Base-by-base conservation (phyloP, 441 rosid species). In the California macrophylla region DNA sequence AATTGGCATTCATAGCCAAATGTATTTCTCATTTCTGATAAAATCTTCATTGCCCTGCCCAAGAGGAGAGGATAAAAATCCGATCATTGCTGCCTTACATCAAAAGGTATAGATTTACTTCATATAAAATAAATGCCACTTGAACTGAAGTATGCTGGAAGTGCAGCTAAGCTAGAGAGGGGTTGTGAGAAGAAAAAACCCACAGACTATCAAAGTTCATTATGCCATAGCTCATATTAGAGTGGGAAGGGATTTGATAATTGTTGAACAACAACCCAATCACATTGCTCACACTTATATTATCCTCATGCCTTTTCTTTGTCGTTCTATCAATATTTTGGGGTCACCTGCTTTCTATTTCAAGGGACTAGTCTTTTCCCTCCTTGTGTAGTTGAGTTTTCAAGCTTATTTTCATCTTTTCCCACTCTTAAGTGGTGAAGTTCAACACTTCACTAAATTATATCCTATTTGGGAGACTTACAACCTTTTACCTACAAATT, bases 11-110 rank as follows among this genome's bases (percentile, higher is more conserved):
- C 91, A 75, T 81, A 77, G 38, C 97, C 99, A 83, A 87, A 92
- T 56, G 96, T 86, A 80, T 82, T 85, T 84, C 86, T 89, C 99
- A 95, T 95, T 75, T 95, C 98, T 67, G 86, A 68, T 65, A 90
- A 80, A 74, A 90, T 80, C 83, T 83, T 89, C 56, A 88, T 74
- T 73, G 96, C 95, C 86, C 99, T 95, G 87, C 63, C 82, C 68
- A 76, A 62, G 71, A 62, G 66, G 23, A 63, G 66, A 24, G 63
- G 18, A 79, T 69, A 71, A 28, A 40, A 50, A 61, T 54, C 69
- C n/a, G 71, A 60, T 63, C 5, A 62, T 21, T 64, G 66, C 52
- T 52, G 40, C 23, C 20, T 67, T 66, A 47, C 63, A 70, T 76
- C 29, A 58, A 30, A 42, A 40, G 66, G 15, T 26, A 9, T 12